Percentiles rank a stretch among this genome's conserved stretches.
These are phyloP conservation scores for Verticillium tricorpus DNA, from an alignment of 2,329 filamentous ascomycete genomes.

Conservation along the genomic window DNA sequence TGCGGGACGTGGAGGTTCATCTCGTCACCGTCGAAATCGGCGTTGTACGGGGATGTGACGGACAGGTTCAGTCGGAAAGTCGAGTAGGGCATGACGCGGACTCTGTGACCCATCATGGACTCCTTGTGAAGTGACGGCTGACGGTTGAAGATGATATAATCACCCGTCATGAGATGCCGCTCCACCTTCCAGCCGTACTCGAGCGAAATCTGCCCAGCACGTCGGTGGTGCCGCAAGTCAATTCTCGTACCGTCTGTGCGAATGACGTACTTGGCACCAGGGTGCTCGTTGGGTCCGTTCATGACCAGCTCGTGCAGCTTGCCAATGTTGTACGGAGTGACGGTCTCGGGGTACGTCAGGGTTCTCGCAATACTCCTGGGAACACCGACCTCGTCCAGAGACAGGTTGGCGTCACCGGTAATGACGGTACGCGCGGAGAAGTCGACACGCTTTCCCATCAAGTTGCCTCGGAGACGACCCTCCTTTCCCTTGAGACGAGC, in stretches of 20 bases:
- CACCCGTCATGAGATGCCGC: conserved; percentile 89
- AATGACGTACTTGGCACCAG: conserved; percentile 94
- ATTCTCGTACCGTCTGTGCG: conserved; percentile 90
- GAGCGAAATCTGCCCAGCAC: conserved; percentile 77
- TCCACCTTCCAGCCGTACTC: conserved; percentile 99
- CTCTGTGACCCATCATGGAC: conserved; percentile 99
- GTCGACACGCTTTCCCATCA: conserved; percentile 99
- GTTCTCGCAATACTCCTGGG: conserved; percentile 89
- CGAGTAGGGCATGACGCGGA: conserved; percentile 97
- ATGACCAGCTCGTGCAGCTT: conserved; percentile 85
- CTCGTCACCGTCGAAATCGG: conserved; percentile 99
- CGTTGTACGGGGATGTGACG: conserved; percentile 98
- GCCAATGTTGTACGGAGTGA: conserved; percentile 96
- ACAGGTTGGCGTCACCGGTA: conserved; percentile 95
- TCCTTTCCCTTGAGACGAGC: conserved; percentile 99
- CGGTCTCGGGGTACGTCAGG: conserved; percentile 92
- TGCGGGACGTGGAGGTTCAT: conserved; percentile 99
- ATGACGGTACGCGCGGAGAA: conserved; percentile 99
- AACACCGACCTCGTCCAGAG: conserved; percentile 94
- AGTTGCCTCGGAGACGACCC: conserved; percentile 91
- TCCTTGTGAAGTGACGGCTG: conserved; percentile 99
- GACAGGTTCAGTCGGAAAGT: conserved; percentile 97
- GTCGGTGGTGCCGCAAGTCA: conserved; percentile 88
- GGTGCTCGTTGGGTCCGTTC: conserved; percentile 92
- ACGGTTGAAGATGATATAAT: conserved; percentile 99